Base-by-base conservation (phyloP, 805 yeast species). In the Starmerella stellata region DNA sequence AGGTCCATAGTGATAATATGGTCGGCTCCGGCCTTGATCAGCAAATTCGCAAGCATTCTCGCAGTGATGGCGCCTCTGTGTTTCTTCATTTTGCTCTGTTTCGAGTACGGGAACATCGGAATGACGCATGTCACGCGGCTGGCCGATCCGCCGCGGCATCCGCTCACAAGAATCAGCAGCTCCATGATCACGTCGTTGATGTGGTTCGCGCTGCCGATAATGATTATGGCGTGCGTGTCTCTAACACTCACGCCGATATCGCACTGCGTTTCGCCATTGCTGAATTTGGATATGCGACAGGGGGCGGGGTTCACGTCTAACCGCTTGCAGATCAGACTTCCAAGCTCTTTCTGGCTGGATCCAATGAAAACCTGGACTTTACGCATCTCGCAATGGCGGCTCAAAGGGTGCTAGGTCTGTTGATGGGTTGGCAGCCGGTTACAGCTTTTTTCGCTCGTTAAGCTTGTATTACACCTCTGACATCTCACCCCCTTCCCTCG, bases 11-110 rank as follows among this genome's bases (percentile, higher is more conserved):
- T 81, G 30, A 90, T 87, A 41, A 90, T 92, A 60, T 90, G 99
- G 60, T 90, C 96, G 20, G 96, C 98, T 50, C 99, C 99, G 3
- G 98, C 96, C 92, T 90, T 92, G 41, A 83, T 74, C 46, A 90
- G 65, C 54, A 90, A 63, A 52, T 90, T 90, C 44, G 99, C 96
- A 55, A 90, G 69, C 96, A 90, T 63, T 56, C 96, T 72, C 14
- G 98, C 98, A 3, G 98, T 87, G 53, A 90, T 90, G 30, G 98
- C 96, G 39, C 98, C 98, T 61, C 99, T 69, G 57, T 90, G 96
- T 59, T 83, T 90, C 64, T 90, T 90, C 99, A 90, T 90, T 63
- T 92, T 90, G 49, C 87, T 75, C 61, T 90, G 99, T 59, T 87
- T 79, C 11, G 95, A 81, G 63, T 90, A 90, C 25, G 98, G 98